Evolutionary conservation across 176 grass and related monocot genomes (phyloP).

Genomic region (Oryza rufipogon): DNA sequence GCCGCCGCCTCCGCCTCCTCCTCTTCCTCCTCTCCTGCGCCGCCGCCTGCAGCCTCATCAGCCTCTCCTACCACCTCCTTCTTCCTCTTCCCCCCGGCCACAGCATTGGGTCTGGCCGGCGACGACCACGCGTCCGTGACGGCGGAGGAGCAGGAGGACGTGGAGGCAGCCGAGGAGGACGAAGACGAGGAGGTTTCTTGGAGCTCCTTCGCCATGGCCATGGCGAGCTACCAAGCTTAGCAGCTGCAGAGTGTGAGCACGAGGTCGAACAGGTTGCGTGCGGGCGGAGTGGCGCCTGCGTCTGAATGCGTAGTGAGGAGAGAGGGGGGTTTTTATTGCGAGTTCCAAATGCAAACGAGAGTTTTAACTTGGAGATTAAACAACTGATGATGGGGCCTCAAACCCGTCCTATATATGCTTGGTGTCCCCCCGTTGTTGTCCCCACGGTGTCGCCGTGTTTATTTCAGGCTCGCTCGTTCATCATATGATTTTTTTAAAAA

Average conservation of each 20-base stretch:
- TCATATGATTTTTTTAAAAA: not conserved
- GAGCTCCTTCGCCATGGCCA: constrained; percentile 40
- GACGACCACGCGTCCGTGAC: constrained; percentile 55
- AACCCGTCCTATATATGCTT: constrained; percentile 24
- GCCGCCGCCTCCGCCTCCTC: not conserved
- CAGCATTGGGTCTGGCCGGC: constrained; percentile 41
- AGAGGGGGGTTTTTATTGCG: constrained; percentile 56
- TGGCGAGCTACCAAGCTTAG: constrained; percentile 10
- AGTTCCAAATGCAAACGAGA: constrained; percentile 15
- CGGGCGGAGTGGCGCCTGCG: constrained; percentile 37
- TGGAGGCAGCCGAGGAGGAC: constrained; percentile 35
- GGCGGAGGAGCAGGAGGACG: constrained; percentile 54
- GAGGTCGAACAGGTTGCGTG: constrained; percentile 9
- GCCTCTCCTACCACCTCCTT: not conserved
- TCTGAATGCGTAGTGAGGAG: constrained; percentile 44
- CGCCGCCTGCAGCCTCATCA: not conserved
- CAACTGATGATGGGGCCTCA: not conserved
- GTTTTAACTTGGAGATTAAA: constrained; percentile 41
- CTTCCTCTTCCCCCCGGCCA: constrained; percentile 20
- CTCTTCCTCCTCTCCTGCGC: not conserved
- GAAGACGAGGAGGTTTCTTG: constrained; percentile 53
- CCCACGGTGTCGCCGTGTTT: constrained; percentile 34
- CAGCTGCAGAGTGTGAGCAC: not conserved
- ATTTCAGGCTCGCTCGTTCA: not conserved
- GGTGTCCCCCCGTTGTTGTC: not conserved